A percentile compares a stretch with the other conserved stretches of the same genome.
phyloP scores from a whole-genome alignment of 108 stramenopile species.

The Nannochloropsis granulata region DNA sequence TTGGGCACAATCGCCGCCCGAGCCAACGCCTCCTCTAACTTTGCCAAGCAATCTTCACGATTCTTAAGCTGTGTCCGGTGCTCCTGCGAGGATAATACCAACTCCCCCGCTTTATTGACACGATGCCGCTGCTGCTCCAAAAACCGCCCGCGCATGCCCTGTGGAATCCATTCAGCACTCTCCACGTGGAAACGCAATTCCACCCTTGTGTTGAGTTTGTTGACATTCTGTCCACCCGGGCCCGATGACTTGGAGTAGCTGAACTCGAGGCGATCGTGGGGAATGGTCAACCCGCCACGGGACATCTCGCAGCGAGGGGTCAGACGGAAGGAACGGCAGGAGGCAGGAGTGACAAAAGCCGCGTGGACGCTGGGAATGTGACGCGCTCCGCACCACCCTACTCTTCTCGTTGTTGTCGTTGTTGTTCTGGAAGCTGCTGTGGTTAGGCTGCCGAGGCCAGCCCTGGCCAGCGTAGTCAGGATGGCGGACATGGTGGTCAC shows the following conservation, averaged over 20 bases:
- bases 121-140: conserved; percentile 51
- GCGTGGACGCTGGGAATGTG: no score
- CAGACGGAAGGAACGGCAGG: neutral
- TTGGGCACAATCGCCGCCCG: conserved; percentile 5
- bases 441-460: no score
- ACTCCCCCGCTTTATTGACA: conserved; percentile 62
- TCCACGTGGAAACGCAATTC: conserved; percentile 62
- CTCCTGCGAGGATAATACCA: conserved; percentile 55
- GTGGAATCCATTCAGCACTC: conserved; percentile 55
- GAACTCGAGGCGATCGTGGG: neutral
- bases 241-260: conserved; percentile 33
- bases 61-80: conserved; percentile 68
- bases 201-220: conserved; percentile 76
- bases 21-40: conserved; percentile 37
- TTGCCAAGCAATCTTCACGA: conserved; percentile 54
- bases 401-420: no score
- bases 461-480: no score
- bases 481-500: no score
- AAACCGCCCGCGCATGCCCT: conserved; percentile 57
- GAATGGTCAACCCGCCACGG: neutral
- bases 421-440: no score
- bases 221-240: conserved; percentile 86
- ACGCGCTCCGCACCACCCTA: no score
- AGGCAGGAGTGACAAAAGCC: no score
- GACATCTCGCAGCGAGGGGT: neutral